Base-by-base conservation (phyloP, 208 protist species). In the Crithidia bombi region DNA sequence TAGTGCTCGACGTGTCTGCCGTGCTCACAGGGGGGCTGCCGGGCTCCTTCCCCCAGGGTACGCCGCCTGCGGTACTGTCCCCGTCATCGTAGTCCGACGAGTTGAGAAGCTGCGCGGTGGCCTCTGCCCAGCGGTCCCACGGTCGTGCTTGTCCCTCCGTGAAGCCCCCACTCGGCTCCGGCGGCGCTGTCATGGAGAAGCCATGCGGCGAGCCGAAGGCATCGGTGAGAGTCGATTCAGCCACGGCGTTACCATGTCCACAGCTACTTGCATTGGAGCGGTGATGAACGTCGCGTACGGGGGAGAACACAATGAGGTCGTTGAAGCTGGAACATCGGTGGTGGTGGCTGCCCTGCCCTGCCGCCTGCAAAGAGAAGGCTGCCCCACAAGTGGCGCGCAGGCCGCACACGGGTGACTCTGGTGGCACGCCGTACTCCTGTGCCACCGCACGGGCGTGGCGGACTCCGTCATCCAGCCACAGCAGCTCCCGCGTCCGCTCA, bases 161-260 rank as follows among this genome's bases (percentile, higher is more conserved):
- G 7, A 19, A 25, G 5, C 28, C 30, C 5, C 26, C 28, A 43
- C 43, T 26, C 28, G 4, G 43, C 41, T 36, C 41, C 12, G 59
- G 59, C 44, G 30, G 44, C 59, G 21, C 41, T 5, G 59, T 65
- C 59, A 41, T 51, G 23, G 59, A 65, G 32, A 51, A 65, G 30
- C 44, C 44, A 7, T 7, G 44, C 19, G 41, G 41, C 2, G 59
- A 51, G 26, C 12, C 59, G n/a, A 54, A 51, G n/a, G 30, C 59
- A 9, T 49, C 57, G 19, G 12, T 10, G 19, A 30, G 9, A 15
- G 28, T 28, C 23, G 39, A 57, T 14, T 9, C 36, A 35, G 26
- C 6, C 54, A 14, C 35, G n/a, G 33, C 51, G 5, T 25, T 14
- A 5, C 2, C 28, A 28, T 9, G 3, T 12, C 28, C 10, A n/a